Percentiles rank a stretch among this genome's conserved stretches.
Evolutionary conservation across 352 stramenopile genomes (phyloP).

Genomic region (Phytopythium boreale): DNA sequence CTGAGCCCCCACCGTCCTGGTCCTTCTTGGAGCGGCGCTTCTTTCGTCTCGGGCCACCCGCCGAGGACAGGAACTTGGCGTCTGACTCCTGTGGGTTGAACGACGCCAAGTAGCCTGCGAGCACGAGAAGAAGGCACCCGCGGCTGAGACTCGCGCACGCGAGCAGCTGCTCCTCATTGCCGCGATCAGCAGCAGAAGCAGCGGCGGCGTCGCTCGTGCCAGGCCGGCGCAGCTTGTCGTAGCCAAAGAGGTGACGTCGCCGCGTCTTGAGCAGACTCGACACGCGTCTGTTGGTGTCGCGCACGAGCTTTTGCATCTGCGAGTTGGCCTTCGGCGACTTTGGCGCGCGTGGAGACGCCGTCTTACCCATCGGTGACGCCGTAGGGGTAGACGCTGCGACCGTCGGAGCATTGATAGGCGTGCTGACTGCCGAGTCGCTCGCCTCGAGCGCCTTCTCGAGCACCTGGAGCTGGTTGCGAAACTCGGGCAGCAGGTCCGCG

Average conservation of each 20-base stretch:
- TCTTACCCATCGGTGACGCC: no score
- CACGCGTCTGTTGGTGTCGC: constrained; percentile 32
- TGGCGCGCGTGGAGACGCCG: constrained; percentile 10
- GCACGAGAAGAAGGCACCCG: constrained; percentile 66
- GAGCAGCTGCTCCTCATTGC: constrained; percentile 38
- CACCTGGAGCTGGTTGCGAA: constrained; percentile 15
- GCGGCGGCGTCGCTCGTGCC: constrained; percentile 5
- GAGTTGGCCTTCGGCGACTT: constrained; percentile 10
- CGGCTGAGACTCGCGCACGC: constrained; percentile 57
- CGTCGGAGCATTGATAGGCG: not conserved
- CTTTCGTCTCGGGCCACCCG: constrained; percentile 43
- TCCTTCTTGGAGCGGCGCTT: constrained; percentile 37
- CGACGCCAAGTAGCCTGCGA: constrained; percentile 71
- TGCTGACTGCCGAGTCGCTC: constrained; percentile 5
- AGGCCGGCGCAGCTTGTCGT: constrained; percentile 38
- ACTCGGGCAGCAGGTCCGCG: constrained; percentile 53
- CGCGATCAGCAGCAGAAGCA: constrained; percentile 15
- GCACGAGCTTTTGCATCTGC: constrained; percentile 31
- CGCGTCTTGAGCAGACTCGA: constrained; percentile 43
- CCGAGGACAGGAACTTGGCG: constrained; percentile 66
- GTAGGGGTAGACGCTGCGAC: not conserved
- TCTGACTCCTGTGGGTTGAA: constrained; percentile 82
- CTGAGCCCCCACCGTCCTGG: constrained; percentile 9
- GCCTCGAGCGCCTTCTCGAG: constrained; percentile 5
- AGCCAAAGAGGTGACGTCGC: constrained; percentile 59